Conservation (phyloP, 2,329 filamentous ascomycete species). For the Aureobasidium subglaciale region DNA sequence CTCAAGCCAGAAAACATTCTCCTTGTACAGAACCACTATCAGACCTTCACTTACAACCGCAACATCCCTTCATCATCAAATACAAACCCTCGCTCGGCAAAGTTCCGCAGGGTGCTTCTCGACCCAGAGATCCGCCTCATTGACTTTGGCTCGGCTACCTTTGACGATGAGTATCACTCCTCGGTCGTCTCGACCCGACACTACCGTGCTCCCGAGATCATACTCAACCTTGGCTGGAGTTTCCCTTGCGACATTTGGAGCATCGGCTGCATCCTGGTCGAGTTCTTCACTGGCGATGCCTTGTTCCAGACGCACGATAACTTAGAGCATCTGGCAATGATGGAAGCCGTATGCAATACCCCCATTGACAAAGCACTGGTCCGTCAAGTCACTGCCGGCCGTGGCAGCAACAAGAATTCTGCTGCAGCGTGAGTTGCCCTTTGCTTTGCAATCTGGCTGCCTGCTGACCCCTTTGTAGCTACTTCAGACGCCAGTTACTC, state of each 20-base stretch:
- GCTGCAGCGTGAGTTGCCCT: slow-evolving; percentile 46
- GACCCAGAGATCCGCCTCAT: slow-evolving; percentile 61
- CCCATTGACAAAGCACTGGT: slow-evolving; percentile 51
- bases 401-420: slow-evolving; percentile 44
- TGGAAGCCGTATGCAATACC: slow-evolving; percentile 55
- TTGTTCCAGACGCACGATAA: slow-evolving; percentile 64
- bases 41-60: slow-evolving; percentile 63
- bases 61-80: slow-evolving; percentile 59
- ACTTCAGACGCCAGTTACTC: slow-evolving; percentile 42
- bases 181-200: slow-evolving; percentile 61
- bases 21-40: slow-evolving; percentile 56
- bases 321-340: slow-evolving; percentile 62
- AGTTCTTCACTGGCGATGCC: slow-evolving; percentile 62
- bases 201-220: slow-evolving; percentile 61
- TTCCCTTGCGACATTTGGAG: slow-evolving; percentile 65
- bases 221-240: slow-evolving; percentile 60
- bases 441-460: not conserved
- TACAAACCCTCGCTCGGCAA: slow-evolving; percentile 49
- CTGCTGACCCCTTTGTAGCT: slow-evolving; percentile 15
- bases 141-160: slow-evolving; percentile 61
- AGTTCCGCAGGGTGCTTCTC: slow-evolving; percentile 56
- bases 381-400: slow-evolving; percentile 43
- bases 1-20: slow-evolving; percentile 63
- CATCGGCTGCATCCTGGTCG: slow-evolving; percentile 61
- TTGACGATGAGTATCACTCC: slow-evolving; percentile 62